These are phyloP conservation scores for Syzygium jambos DNA, from an alignment of 345 rosid species.

Conservation along the genomic window DNA sequence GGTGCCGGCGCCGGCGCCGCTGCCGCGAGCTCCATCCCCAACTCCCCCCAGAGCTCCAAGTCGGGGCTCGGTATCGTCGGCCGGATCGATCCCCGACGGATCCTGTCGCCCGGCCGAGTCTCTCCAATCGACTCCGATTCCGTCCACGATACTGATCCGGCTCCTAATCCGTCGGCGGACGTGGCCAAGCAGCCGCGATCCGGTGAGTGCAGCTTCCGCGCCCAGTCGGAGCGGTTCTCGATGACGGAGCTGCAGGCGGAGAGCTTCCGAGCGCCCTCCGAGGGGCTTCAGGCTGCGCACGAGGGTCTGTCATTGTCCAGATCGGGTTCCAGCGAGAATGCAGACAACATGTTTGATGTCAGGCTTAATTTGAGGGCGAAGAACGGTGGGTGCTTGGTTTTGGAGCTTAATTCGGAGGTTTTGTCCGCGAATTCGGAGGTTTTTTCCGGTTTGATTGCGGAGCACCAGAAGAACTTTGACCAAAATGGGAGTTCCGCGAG, in stretches of 20 bases:
- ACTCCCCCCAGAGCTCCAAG: constrained; percentile 67
- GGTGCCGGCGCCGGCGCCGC: constrained; percentile 6
- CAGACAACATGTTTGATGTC: constrained; percentile 36
- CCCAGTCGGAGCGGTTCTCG: constrained; percentile 15
- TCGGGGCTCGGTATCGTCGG: constrained; percentile 54
- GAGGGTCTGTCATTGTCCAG: constrained; percentile 7
- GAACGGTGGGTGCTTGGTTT: constrained; percentile 52
- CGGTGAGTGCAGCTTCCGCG: constrained; percentile 21
- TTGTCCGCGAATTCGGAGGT: constrained; percentile 55
- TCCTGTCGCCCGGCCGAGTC: constrained; percentile 91
- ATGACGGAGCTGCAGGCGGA: constrained; percentile 19
- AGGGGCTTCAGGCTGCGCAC: constrained; percentile 18
- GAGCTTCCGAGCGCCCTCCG: constrained; percentile 31
- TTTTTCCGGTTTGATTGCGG: constrained; percentile 42
- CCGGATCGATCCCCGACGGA: constrained; percentile 83
- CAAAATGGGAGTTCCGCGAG: constrained; percentile 15
- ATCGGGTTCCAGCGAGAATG: constrained; percentile 12
- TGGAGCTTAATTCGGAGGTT: constrained; percentile 66
- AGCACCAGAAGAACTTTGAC: constrained; percentile 14
- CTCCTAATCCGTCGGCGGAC: constrained; percentile 9
- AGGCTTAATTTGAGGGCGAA: constrained; percentile 67
- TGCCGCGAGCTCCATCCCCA: constrained; percentile 33
- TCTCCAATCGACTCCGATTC: constrained; percentile 81
- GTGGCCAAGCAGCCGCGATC: constrained; percentile 20
- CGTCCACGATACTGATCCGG: constrained; percentile 12